Conservation (phyloP, 73 alveolate genomes). For the Tetrahymena elliotti region DNA sequence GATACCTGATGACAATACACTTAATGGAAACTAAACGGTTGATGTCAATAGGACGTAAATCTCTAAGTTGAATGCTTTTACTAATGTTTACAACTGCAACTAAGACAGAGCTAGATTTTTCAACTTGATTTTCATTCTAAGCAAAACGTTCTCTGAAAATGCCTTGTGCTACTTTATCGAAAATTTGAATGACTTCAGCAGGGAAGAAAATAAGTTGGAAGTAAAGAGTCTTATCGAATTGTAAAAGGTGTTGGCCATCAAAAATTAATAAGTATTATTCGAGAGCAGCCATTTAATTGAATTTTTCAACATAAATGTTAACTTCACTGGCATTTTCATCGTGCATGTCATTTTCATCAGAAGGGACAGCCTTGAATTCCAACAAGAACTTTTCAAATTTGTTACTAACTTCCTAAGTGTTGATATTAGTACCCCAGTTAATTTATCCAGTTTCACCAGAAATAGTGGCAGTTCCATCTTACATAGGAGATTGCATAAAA, state of each 20-base stretch:
- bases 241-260: conserved; percentile 81
- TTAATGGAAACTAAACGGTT: conserved; percentile 80
- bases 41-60: conserved; percentile 84
- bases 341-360: conserved; percentile 1
- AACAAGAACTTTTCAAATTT: conserved; percentile 71
- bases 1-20: conserved; percentile 84
- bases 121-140: neutral
- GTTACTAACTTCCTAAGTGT: conserved; percentile 59
- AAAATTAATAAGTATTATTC: conserved; percentile 66
- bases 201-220: conserved; percentile 85
- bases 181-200: conserved; percentile 84
- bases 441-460: conserved; percentile 48
- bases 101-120: conserved; percentile 36
- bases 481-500: neutral
- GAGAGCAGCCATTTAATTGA: conserved; percentile 64
- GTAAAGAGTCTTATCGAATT: conserved; percentile 68
- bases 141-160: conserved; percentile 56
- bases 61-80: conserved; percentile 70
- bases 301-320: conserved; percentile 62
- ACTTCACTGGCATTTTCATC: neutral
- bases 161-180: conserved; percentile 78
- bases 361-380: conserved; percentile 43
- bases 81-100: conserved; percentile 75
- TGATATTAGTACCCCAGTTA: conserved; percentile 92
- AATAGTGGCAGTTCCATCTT: neutral